A percentile compares a stretch with the other conserved stretches of the same genome.
These are phyloP conservation scores for Jackrogersella minutella DNA, from an alignment of 495 filamentous ascomycete genomes.

Conservation along the genomic window DNA sequence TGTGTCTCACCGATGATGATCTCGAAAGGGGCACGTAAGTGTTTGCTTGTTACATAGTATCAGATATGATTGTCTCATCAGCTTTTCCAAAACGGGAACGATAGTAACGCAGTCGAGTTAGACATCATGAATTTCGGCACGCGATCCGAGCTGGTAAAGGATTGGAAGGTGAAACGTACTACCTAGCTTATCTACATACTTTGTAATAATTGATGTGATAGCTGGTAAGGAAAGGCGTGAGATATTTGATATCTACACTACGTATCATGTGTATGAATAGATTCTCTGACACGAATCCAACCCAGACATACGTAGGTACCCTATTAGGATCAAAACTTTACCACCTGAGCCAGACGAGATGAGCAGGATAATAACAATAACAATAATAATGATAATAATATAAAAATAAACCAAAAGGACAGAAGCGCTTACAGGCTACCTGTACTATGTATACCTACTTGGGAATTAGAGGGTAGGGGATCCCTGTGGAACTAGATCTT, in stretches of 20 bases:
- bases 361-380: slow-evolving; percentile 18
- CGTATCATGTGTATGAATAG: background rate
- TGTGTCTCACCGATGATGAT: background rate
- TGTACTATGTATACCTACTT: background rate
- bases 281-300: slow-evolving; percentile 1
- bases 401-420: slow-evolving; percentile 3
- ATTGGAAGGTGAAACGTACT: background rate
- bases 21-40: background rate
- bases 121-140: slow-evolving; percentile 14
- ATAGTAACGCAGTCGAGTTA: slow-evolving; percentile 6
- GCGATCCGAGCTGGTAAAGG: slow-evolving; percentile 7
- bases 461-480: background rate
- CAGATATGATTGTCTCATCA: background rate
- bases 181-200: slow-evolving; percentile 1
- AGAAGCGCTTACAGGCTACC: background rate
- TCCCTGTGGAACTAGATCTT: background rate
- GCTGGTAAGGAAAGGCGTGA: no score
- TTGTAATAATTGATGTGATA: no score
- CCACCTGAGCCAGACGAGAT: slow-evolving; percentile 13
- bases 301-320: no score
- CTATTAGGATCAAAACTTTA: slow-evolving; percentile 7
- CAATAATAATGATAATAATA: no score
- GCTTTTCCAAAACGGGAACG: background rate
- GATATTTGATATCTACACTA: background rate
- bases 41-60: no score